Conservation (phyloP, 2,329 filamentous ascomycete species). For the Phyllosticta citriasiana region DNA sequence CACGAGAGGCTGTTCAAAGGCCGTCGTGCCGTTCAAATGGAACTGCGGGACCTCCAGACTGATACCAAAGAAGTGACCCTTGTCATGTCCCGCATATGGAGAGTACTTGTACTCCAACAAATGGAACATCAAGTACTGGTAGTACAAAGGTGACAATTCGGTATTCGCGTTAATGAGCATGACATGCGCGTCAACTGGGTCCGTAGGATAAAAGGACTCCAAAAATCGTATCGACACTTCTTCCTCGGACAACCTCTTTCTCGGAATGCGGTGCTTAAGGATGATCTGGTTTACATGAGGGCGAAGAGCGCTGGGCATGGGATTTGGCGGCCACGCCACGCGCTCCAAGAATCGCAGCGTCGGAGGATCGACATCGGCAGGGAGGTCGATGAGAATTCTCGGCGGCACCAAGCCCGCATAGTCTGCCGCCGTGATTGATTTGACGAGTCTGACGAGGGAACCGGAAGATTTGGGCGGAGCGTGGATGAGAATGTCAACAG, state of each 20-base stretch:
- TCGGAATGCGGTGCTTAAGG: conserved; percentile 63
- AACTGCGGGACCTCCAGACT: conserved; percentile 65
- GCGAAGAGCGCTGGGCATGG: conserved; percentile 31
- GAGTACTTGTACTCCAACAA: conserved; percentile 73
- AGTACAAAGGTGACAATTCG: conserved; percentile 72
- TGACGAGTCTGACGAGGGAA: conserved; percentile 64
- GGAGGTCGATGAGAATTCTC: conserved; percentile 76
- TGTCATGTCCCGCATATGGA: conserved; percentile 30
- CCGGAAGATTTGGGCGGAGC: conserved; percentile 61
- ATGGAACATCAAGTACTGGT: conserved; percentile 73
- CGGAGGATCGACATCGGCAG: conserved; percentile 55
- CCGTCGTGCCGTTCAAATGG: conserved; percentile 49
- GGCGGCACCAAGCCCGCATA: conserved; percentile 61
- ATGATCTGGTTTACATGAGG: conserved; percentile 37
- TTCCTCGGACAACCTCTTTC: conserved; percentile 49
- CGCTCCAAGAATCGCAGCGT: conserved; percentile 57
- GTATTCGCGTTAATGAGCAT: conserved; percentile 75
- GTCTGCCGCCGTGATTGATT: conserved; percentile 65
- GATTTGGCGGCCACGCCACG: conserved; percentile 41
- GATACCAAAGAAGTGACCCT: conserved; percentile 59
- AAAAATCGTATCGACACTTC: conserved; percentile 67
- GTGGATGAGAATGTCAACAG: conserved; percentile 75
- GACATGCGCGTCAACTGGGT: conserved; percentile 57
- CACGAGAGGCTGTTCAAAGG: conserved; percentile 41
- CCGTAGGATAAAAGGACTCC: conserved; percentile 76